Evolutionary conservation across 805 yeast genomes (phyloP), one percentile per base, ranked within the genome.

Genomic region (Cyberlindnera veronae): DNA sequence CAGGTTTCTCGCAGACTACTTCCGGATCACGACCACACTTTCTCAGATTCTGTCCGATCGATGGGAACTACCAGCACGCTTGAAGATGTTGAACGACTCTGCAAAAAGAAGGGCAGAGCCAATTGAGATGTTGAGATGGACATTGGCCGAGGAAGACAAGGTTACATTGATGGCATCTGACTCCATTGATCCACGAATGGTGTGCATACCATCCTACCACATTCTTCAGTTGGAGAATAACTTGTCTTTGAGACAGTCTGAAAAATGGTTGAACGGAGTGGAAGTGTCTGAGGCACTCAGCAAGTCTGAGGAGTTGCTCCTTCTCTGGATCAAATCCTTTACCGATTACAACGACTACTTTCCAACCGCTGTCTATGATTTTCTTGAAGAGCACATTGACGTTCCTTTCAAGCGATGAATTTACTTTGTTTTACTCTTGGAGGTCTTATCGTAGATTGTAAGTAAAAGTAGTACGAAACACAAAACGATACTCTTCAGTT

Each of bases 1-100:
- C 47, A 60, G 60, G 38, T 54, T 59, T 14, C 46, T 72, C 29
- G 58, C 60, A 28, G 55, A 61, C 37, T 64, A 58, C 36, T 64
- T 45, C 20, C 17, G 30, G 4, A 18, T 47, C 6, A 26, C 31
- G 3, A 29, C 30, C 14, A 15, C 39, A 10, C 17, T 32, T 8
- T 11, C 26, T 10, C 32, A 23, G 6, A 24, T 29, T 6, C 35
- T 38, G 34, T 3, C 23, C 3, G 36, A 38, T 29, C 17, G n/a
- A 7, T 34, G 27, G 28, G 6, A 15, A 21, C 29, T 32, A 6
- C 48, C 45, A 6, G 5, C 18, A 5, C 16, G 23, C 6, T n/a
- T 44, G 4, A 2, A 21, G 9, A 13, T 29, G 15, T 29, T 37
- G 39, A 39, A 36, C 15, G 21, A 19, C 3, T 37, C 41, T 12